Evolutionary conservation across 73 alveolate genomes (phyloP).

Genomic region (Paramecium primaurelia): DNA sequence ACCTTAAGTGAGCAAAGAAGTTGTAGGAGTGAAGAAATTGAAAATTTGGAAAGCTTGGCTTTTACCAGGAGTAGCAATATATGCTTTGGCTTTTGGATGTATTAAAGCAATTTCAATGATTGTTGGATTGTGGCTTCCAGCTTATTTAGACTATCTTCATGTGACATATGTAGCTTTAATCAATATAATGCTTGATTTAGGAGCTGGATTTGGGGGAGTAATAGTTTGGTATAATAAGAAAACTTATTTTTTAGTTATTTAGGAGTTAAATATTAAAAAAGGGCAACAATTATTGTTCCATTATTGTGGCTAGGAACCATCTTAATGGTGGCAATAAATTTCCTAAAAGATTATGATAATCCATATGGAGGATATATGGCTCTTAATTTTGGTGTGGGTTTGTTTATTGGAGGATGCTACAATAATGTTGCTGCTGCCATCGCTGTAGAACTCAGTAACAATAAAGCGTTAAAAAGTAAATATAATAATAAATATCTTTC

Average conservation of each 20-base stretch:
- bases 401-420: constrained; percentile 14
- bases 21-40: background rate
- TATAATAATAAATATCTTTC: background rate
- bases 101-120: background rate
- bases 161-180: background rate
- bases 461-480: background rate
- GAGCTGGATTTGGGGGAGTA: background rate
- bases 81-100: constrained; percentile 31
- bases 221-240: background rate
- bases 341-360: background rate
- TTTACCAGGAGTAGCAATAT: constrained; percentile 4
- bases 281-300: constrained; percentile 7
- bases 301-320: constrained; percentile 32
- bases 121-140: constrained; percentile 30
- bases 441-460: constrained; percentile 25
- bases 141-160: background rate
- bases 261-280: background rate
- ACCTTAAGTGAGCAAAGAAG: background rate
- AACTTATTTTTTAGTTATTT: background rate
- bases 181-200: constrained; percentile 26
- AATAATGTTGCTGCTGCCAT: constrained; percentile 32
- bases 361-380: background rate
- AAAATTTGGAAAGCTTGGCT: constrained; percentile 22
- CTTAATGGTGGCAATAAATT: background rate
- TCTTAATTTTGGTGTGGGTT: background rate